Percentiles rank a stretch among this genome's conserved stretches.
Evolutionary conservation across 371 early-diverging fungal species (phyloP).

Genomic region (Syncephalis plumigaleata): DNA sequence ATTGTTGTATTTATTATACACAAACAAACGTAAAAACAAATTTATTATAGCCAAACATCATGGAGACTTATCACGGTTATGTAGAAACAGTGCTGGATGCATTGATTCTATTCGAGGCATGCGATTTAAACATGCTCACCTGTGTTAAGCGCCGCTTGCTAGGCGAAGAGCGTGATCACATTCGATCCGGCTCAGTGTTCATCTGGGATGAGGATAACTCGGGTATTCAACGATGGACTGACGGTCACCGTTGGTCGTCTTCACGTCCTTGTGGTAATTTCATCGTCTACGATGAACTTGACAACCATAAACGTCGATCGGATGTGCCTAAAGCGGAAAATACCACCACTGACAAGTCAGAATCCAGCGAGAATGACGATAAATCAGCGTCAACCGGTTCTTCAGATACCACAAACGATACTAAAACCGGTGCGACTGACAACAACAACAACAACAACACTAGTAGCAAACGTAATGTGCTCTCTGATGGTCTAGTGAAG

Average conservation of each 20-base stretch:
- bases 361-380: neutral
- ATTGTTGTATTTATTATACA: no score
- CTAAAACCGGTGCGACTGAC: no score
- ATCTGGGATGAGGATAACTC: constrained; percentile 82
- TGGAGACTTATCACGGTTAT: constrained; percentile 46
- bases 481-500: constrained; percentile 52
- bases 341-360: neutral
- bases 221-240: constrained; percentile 85
- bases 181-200: constrained; percentile 70
- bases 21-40: no score
- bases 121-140: constrained; percentile 34
- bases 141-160: constrained; percentile 54
- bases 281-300: constrained; percentile 62
- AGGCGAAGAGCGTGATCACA: constrained; percentile 50
- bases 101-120: constrained; percentile 58
- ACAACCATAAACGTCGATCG: constrained; percentile 19
- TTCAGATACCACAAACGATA: no score
- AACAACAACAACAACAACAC: no score
- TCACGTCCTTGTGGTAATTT: constrained; percentile 62
- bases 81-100: constrained; percentile 58
- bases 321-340: no score
- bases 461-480: no score
- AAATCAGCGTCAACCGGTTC: neutral
- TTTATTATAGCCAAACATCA: neutral
- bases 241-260: constrained; percentile 80